These are phyloP conservation scores for Cokeromyces recurvatus DNA, from an alignment of 371 early-diverging fungal species.

Conservation along the genomic window DNA sequence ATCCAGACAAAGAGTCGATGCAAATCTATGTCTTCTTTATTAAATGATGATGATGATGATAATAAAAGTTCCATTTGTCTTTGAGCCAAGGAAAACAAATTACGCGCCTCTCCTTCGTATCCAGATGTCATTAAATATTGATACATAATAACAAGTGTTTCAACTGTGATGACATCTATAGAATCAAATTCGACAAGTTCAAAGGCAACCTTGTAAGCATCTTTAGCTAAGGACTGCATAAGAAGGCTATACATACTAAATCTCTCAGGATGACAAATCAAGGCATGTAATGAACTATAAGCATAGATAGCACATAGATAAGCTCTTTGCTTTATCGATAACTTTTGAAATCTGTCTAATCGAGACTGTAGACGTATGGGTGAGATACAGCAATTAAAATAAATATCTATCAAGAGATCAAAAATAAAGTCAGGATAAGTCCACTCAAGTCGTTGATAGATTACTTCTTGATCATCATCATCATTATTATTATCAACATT, in stretches of 20 bases:
- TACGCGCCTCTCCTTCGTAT: conserved; percentile 8
- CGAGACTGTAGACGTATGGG: no score
- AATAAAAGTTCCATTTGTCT: conserved; percentile 13
- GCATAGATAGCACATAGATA: conserved; percentile 25
- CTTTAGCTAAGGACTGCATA: conserved; percentile 14
- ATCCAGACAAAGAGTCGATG: conserved; percentile 16
- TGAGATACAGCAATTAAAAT: background rate
- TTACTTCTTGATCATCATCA: no score
- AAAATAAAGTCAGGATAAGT: conserved; percentile 17
- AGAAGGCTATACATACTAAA: conserved; percentile 20
- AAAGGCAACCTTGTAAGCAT: conserved; percentile 19
- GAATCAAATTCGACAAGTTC: conserved; percentile 27
- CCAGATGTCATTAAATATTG: conserved; percentile 12
- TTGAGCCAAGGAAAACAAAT: conserved; percentile 18
- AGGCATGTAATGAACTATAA: conserved; percentile 21
- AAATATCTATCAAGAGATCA: conserved; percentile 2
- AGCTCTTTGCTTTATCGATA: conserved; percentile 3
- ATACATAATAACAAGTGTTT: conserved; percentile 27
- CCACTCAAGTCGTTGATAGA: background rate
- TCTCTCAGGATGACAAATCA: conserved; percentile 24
- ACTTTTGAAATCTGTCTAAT: background rate
- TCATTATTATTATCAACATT: background rate
- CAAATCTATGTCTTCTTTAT: conserved; percentile 2
- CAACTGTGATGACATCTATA: conserved; percentile 12
- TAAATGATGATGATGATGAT: no score